Base-by-base conservation (phyloP, 2,329 filamentous ascomycete genomes). In the Sarocladium strictum region DNA sequence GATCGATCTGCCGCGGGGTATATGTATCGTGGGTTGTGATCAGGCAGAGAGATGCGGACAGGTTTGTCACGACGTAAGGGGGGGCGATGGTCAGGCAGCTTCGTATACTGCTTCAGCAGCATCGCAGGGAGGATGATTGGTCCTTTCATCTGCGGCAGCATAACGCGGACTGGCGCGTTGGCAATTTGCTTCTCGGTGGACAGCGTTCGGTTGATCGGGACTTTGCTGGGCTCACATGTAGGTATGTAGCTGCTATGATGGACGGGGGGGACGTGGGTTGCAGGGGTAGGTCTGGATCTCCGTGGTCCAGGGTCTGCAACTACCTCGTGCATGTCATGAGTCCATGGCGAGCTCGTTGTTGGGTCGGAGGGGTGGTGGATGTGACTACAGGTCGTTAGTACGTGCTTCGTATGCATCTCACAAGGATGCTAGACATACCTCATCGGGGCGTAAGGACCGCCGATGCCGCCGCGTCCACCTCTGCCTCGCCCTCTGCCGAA, bases 1-100 rank as follows among this genome's bases (percentile, higher is more conserved):
- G 94, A 97, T 60, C 94, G 80, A 63, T 97, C 92, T 47, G 83
- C 78, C 2, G 91, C 88, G 5, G 94, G 94, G 71, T 94, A 96
- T 57, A 97, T 92, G 69, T 97, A 97, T 58, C 89, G 84, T 33
- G 90, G 89, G 12, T 84, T 76, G 59, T 88, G 81, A 26, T 87
- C 80, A 2, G 94, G 93, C 40, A 99, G 77, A 9, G 91, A 97
- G 61, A 99, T 90, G 52, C 94, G 87, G 38, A 97, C 94, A 7
- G 94, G 94, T 68, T 97, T 99, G 74, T 99, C 94, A 63, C 94
- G 86, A 58, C 94, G 88, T 50, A 99, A 80, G 53, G 94, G 94
- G 19, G 94, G 94, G 21, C 94, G 86, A 70, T 97, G 94, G 66
- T 97, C 90, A 19, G 94, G 94, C 50, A 99, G 81, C 62, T 93